Conservation (phyloP, 768 basidiomycete genomes). For the Xanthoconium purpureum region DNA sequence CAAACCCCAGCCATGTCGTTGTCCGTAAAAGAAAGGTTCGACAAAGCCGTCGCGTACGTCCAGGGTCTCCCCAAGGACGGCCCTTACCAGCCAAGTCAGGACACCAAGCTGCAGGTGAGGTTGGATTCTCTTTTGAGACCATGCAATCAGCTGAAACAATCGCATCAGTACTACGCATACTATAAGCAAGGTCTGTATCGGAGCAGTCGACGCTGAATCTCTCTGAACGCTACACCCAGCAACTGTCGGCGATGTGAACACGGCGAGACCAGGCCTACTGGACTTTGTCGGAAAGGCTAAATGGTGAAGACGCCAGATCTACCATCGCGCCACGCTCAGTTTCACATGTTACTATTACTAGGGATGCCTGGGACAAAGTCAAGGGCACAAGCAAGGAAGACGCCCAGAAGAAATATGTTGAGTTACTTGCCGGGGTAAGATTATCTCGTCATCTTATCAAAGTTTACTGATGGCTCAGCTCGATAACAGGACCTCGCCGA, state of each 20-base stretch:
- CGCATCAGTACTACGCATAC: slow-evolving; percentile 80
- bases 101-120: slow-evolving; percentile 79
- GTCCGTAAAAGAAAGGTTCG: slow-evolving; percentile 52
- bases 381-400: slow-evolving; percentile 74
- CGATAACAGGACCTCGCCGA: slow-evolving; percentile 53
- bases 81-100: slow-evolving; percentile 66
- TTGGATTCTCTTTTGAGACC: not conserved
- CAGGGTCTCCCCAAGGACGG: slow-evolving; percentile 65
- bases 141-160: slow-evolving; percentile 5
- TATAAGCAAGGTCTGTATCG: slow-evolving; percentile 80
- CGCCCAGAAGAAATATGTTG: slow-evolving; percentile 71
- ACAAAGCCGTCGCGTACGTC: slow-evolving; percentile 71
- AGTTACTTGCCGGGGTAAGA: slow-evolving; percentile 64
- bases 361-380: slow-evolving; percentile 82
- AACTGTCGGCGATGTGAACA: slow-evolving; percentile 71
- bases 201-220: not conserved
- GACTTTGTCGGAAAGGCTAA: slow-evolving; percentile 89
- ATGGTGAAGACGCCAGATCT: slow-evolving; percentile 50
- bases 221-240: slow-evolving; percentile 41
- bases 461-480: not conserved
- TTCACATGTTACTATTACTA: slow-evolving; percentile 26
- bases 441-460: not conserved
- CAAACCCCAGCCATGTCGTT: slow-evolving; percentile 50
- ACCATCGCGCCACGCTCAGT: not conserved
- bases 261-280: slow-evolving; percentile 63